phyloP scores from a whole-genome alignment of 345 rosid genomes.

The Gossypium stocksii region DNA sequence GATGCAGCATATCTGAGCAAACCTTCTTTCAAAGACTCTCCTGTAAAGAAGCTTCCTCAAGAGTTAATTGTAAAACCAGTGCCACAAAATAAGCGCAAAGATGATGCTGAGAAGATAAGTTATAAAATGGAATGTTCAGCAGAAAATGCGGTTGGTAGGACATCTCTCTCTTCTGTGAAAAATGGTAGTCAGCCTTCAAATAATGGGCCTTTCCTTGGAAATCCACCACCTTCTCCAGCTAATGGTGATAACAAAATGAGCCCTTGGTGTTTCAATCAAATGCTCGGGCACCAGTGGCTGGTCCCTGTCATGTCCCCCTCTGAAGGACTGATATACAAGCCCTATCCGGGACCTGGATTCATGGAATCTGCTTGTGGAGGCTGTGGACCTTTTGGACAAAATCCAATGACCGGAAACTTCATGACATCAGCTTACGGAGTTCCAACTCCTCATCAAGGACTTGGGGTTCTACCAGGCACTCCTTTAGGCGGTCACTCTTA shows the following conservation, averaged over 20 bases:
- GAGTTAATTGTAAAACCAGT: slow-evolving; percentile 40
- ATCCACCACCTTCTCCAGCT: slow-evolving; percentile 24
- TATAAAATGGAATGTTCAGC: slow-evolving; percentile 47
- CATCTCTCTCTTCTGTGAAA: slow-evolving; percentile 30
- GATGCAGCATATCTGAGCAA: slow-evolving; percentile 39
- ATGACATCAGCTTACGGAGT: slow-evolving; percentile 42
- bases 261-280: slow-evolving; percentile 42
- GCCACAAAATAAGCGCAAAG: slow-evolving; percentile 34
- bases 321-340: slow-evolving; percentile 88
- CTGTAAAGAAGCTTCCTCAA: slow-evolving; percentile 36
- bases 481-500: slow-evolving; percentile 49
- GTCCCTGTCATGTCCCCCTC: slow-evolving; percentile 88
- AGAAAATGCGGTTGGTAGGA: slow-evolving; percentile 53
- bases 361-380: slow-evolving; percentile 41
- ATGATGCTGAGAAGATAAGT: slow-evolving; percentile 35
- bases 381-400: slow-evolving; percentile 45
- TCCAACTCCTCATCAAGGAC: slow-evolving; percentile 44
- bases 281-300: slow-evolving; percentile 70
- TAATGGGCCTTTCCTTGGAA: slow-evolving; percentile 32
- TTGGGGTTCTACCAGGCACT: slow-evolving; percentile 36
- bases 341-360: slow-evolving; percentile 52
- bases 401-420: slow-evolving; percentile 42
- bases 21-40: slow-evolving; percentile 39
- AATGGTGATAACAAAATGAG: slow-evolving; percentile 25
- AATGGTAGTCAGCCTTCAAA: slow-evolving; percentile 35